These are phyloP conservation scores for Pinus tabuliformis DNA, from an alignment of 75 land plant species.

Conservation along the genomic window DNA sequence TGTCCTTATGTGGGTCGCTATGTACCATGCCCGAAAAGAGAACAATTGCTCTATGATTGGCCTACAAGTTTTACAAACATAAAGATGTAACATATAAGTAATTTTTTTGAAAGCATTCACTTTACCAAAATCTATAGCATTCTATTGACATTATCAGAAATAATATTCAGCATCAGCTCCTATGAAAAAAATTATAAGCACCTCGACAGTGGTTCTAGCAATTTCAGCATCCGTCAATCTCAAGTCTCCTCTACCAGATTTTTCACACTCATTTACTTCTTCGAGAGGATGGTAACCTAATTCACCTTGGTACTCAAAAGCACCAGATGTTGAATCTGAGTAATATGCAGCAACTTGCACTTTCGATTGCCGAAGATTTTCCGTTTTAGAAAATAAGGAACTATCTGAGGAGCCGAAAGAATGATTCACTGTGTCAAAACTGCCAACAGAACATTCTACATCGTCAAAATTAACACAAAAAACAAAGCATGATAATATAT, in stretches of 20 bases:
- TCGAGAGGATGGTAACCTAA: conserved; percentile 93
- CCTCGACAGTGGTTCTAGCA: conserved; percentile 89
- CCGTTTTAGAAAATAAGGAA: neutral
- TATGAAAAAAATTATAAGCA: conserved; percentile 11
- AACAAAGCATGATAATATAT: neutral
- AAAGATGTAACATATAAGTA: neutral
- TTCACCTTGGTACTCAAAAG: conserved; percentile 37
- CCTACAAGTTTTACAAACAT: conserved; percentile 28
- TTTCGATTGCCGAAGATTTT: conserved; percentile 16
- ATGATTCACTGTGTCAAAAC: conserved; percentile 6
- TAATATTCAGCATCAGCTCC: neutral
- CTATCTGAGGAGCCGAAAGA: neutral
- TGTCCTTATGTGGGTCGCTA: conserved; percentile 50
- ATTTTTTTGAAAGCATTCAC: too few species aligned
- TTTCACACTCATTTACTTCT: conserved; percentile 57
- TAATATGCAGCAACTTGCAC: conserved; percentile 80
- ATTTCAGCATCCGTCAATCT: conserved; percentile 73
- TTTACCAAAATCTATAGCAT: neutral
- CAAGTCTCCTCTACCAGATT: conserved; percentile 29
- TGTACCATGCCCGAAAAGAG: conserved; percentile 64
- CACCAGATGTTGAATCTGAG: conserved; percentile 74
- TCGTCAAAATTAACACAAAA: neutral
- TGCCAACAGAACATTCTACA: conserved; percentile 4
- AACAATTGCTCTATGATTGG: conserved; percentile 56
- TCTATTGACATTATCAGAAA: neutral